Evolutionary conservation across 768 basidiomycete genomes (phyloP), one percentile per base, ranked within the genome.

Genomic region (Xerocomellus dryophilus): DNA sequence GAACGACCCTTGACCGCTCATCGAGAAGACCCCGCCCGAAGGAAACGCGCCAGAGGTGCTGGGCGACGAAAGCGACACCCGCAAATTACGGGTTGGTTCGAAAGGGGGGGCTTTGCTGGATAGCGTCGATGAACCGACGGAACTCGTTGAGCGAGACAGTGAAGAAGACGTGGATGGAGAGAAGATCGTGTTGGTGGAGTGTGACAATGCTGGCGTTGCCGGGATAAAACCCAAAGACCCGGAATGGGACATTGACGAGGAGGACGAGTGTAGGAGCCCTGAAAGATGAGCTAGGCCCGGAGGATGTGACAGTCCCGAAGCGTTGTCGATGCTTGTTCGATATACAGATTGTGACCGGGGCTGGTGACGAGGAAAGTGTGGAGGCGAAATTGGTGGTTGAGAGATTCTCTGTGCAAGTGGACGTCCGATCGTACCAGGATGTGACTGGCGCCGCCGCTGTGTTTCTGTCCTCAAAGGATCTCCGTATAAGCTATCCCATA

Each of bases 101-200:
- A 83, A 84, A 15, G 81, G 77, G 4, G 76, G 72, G 2, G 81
- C 82, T 36, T 75, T 78, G 53, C 78, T 76, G 10, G 81, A 83
- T n/a, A 83, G 63, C 12, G 69, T 77, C 8, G 79, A 79, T 3
- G 69, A 61, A 10, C 66, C 43, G 2, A 60, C 51, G 1, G 71
- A 66, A 35, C 61, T 69, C 29, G 66, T 66, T 1, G 70, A 70
- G 18, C 66, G 61, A 36, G 67, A 63, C 11, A 69, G 47, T 1
- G 64, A 61, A 5, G 71, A 61, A 11, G 68, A 48, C 6, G 59
- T 50, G 15, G 65, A 51, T n/a, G 52, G 59, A 4, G 64, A 53
- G 8, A 67, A 50, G 25, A 61, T 50, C 23, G 65, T 42, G 29
- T 56, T 58, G 4, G 57, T 47, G 5, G 54, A 54, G 31, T 64